A percentile compares a stretch with the other conserved stretches of the same genome.
Evolutionary conservation across 768 basidiomycete genomes (phyloP).

Genomic region (Lentinula boryana): DNA sequence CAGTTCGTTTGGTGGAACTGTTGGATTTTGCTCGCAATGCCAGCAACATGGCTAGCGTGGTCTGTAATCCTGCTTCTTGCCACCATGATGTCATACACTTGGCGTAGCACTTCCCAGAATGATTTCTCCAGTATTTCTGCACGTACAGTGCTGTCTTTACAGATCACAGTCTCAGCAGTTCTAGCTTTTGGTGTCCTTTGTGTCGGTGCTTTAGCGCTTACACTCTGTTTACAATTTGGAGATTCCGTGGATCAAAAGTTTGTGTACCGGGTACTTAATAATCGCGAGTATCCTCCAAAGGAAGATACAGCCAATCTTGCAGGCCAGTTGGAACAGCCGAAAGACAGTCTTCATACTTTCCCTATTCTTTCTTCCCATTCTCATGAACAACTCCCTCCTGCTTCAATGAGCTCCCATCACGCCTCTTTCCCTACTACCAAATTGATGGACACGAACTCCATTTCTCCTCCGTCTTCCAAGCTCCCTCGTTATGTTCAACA

Average conservation of each 20-base stretch:
- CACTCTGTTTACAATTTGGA: neutral
- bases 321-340: neutral
- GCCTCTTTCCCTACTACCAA: neutral
- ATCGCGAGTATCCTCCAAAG: neutral
- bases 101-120: neutral
- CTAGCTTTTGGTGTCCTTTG: neutral
- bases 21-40: neutral
- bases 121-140: neutral
- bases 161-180: neutral
- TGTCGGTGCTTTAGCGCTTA: neutral
- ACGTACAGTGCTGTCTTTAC: neutral
- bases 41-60: slow-evolving; percentile 1
- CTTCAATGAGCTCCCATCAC: neutral
- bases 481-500: neutral
- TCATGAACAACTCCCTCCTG: neutral
- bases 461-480: neutral
- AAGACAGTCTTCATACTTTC: neutral
- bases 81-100: neutral
- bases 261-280: neutral
- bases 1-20: slow-evolving; percentile 2
- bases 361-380: neutral
- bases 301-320: too few species aligned
- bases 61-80: neutral
- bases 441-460: neutral
- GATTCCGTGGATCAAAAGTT: neutral